Percentiles rank a stretch among this genome's conserved stretches.
phyloP scores from a whole-genome alignment of 805 yeast genomes.

The Wickerhamiella qilinensis region DNA sequence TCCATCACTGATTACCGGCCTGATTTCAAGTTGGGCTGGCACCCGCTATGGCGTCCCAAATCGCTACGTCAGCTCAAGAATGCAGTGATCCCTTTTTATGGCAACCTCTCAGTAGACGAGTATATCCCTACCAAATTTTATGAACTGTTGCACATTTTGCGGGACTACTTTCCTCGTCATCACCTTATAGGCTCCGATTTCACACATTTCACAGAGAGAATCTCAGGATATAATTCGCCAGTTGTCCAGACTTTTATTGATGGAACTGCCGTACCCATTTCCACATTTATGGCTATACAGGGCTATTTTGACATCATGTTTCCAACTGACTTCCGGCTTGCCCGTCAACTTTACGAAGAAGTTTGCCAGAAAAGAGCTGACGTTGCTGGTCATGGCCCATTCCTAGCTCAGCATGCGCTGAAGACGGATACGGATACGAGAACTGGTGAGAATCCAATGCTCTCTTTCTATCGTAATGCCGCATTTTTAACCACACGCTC shows the following conservation, averaged over 20 bases:
- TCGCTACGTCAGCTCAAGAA: constrained; percentile 29
- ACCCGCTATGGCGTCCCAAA: constrained; percentile 44
- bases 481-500: constrained; percentile 33
- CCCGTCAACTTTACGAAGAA: constrained; percentile 43
- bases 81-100: constrained; percentile 46
- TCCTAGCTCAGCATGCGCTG: constrained; percentile 46
- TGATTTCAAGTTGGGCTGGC: constrained; percentile 25
- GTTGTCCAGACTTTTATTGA: constrained; percentile 65
- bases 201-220: constrained; percentile 25
- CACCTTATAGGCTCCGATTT: constrained; percentile 62
- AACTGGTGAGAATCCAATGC: constrained; percentile 73
- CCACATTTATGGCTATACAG: constrained; percentile 67
- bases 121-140: constrained; percentile 65
- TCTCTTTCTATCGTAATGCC: constrained; percentile 60
- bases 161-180: constrained; percentile 58
- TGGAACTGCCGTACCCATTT: constrained; percentile 49
- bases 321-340: constrained; percentile 58
- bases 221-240: constrained; percentile 50
- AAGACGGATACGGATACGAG: constrained; percentile 53
- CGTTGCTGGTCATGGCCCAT: constrained; percentile 44
- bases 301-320: constrained; percentile 80
- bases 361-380: constrained; percentile 44
- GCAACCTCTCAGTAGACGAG: constrained; percentile 53
- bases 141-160: constrained; percentile 46
- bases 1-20: constrained; percentile 16